Conservation (phyloP, 257 asterid genomes). For the Gentiana macrophylla region DNA sequence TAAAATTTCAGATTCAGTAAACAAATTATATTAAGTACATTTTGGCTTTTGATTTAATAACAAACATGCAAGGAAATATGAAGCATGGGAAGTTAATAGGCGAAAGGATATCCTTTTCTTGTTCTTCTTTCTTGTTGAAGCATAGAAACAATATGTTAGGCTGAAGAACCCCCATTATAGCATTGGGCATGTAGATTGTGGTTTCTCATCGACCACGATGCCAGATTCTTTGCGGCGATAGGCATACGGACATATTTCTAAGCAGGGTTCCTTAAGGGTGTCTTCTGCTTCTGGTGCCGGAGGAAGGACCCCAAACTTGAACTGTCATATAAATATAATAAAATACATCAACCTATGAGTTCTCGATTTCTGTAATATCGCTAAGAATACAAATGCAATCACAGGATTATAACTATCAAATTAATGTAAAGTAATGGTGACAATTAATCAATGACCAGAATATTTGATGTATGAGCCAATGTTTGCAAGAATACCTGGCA, state of each 20-base stretch:
- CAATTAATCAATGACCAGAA: no score
- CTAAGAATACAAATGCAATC: no score
- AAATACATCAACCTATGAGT: neutral
- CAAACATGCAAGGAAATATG: no score
- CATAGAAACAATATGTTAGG: no score
- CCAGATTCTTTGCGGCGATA: constrained; percentile 29
- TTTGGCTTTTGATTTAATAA: no score
- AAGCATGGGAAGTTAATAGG: no score
- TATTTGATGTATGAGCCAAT: neutral
- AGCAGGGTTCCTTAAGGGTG: constrained; percentile 67
- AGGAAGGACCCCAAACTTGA: constrained; percentile 68
- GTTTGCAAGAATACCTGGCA: constrained; percentile 49
- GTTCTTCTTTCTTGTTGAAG: no score
- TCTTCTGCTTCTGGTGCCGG: constrained; percentile 47
- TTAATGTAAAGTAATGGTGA: no score
- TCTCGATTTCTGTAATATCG: no score
- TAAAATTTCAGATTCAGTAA: no score
- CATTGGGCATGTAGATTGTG: constrained; percentile 40
- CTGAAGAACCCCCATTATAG: constrained; percentile 11
- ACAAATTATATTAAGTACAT: no score
- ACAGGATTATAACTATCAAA: neutral
- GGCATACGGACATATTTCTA: constrained; percentile 61
- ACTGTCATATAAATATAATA: constrained; percentile 25
- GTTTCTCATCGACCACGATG: constrained; percentile 3
- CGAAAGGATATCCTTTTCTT: no score